These are phyloP conservation scores for Taiozyma sp. DNA, from an alignment of 1,139 yeast genomes.

Conservation along the genomic window DNA sequence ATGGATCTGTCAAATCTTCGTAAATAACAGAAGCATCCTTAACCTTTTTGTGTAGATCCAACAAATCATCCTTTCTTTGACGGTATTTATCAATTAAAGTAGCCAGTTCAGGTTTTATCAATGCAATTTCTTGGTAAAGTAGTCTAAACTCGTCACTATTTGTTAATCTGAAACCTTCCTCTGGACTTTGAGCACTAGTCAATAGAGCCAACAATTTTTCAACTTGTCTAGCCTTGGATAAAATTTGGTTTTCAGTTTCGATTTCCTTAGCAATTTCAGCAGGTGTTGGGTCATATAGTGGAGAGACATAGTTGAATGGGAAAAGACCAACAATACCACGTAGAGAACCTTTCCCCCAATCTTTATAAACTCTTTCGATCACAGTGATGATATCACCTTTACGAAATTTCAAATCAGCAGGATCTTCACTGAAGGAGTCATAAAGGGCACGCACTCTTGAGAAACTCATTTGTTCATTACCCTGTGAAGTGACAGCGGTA, in stretches of 20 bases:
- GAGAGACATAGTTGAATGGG: constrained; percentile 89
- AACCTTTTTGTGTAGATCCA: constrained; percentile 66
- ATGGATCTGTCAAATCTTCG: constrained; percentile 58
- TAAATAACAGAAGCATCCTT: constrained; percentile 63
- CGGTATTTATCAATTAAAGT: constrained; percentile 72
- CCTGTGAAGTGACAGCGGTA: not conserved
- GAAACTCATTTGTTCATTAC: constrained; percentile 11
- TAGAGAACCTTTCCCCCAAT: constrained; percentile 94
- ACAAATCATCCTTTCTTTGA: constrained; percentile 67
- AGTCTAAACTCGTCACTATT: constrained; percentile 44
- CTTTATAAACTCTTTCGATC: constrained; percentile 82
- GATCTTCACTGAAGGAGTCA: constrained; percentile 68
- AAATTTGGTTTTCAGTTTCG: constrained; percentile 39
- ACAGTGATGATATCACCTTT: constrained; percentile 81
- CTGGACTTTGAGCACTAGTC: constrained; percentile 37
- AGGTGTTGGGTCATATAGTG: constrained; percentile 62
- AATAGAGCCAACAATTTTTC: constrained; percentile 62
- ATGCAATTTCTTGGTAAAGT: constrained; percentile 64
- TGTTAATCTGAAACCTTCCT: constrained; percentile 33
- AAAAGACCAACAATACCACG: constrained; percentile 84
- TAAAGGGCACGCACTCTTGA: constrained; percentile 76
- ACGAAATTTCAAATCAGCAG: constrained; percentile 66
- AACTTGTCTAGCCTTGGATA: constrained; percentile 49
- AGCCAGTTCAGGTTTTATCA: constrained; percentile 71
- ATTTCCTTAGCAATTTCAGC: constrained; percentile 42